Evolutionary conservation across 352 stramenopile species (phyloP).

Genomic region (Phytopythium vexans): DNA sequence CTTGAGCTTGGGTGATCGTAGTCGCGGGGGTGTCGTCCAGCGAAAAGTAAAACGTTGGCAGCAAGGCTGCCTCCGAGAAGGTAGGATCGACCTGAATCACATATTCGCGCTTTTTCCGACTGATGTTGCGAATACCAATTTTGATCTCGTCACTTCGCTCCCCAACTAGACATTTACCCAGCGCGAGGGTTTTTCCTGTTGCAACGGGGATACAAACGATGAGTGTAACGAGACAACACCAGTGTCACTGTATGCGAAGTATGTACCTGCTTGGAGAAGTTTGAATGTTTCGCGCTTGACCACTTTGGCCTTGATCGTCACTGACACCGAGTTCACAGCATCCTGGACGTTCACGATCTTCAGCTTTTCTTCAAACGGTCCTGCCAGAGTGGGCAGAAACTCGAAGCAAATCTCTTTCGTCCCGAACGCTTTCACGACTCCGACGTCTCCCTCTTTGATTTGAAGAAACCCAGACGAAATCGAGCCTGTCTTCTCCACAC

Average conservation of each 20-base stretch:
- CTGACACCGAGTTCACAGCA: constrained; percentile 78
- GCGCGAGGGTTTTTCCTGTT: constrained; percentile 72
- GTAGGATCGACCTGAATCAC: constrained; percentile 79
- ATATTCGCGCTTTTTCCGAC: constrained; percentile 85
- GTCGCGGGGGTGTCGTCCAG: constrained; percentile 79
- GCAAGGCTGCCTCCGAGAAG: constrained; percentile 63
- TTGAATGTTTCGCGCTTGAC: constrained; percentile 90
- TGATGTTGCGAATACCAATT: constrained; percentile 85
- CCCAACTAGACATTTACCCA: constrained; percentile 81
- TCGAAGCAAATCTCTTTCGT: constrained; percentile 89
- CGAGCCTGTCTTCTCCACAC: constrained; percentile 87
- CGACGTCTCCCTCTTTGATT: constrained; percentile 85
- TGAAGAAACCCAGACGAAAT: constrained; percentile 88
- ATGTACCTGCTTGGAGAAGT: constrained; percentile 78
- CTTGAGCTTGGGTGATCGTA: constrained; percentile 86
- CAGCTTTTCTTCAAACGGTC: constrained; percentile 87
- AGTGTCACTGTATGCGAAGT: neutral
- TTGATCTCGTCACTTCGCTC: constrained; percentile 85
- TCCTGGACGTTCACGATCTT: constrained; percentile 91
- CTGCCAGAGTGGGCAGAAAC: constrained; percentile 82
- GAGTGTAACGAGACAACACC: constrained; percentile 6
- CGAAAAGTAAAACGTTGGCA: constrained; percentile 80
- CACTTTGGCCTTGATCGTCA: constrained; percentile 89
- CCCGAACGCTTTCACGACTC: constrained; percentile 85
- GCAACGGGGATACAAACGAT: too few species aligned